Conservation (phyloP, 2,329 filamentous ascomycete species). For the Ophiognomonia clavigignenti-juglandacearum region DNA sequence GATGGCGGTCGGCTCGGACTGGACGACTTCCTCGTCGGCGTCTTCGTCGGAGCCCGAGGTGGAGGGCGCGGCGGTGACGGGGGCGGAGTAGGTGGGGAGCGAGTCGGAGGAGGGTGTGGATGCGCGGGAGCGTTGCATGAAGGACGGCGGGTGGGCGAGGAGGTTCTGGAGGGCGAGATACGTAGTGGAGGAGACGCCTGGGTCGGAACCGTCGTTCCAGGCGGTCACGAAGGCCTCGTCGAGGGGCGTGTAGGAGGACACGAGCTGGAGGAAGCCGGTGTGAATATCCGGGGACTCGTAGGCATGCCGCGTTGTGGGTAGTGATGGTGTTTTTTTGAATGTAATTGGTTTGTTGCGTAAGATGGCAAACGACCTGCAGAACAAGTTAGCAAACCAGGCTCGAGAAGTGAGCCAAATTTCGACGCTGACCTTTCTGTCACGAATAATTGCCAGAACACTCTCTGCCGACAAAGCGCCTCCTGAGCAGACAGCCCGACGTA, state of each 20-base stretch:
- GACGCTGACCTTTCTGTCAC: conserved; percentile 51
- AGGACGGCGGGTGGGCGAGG: conserved; percentile 28
- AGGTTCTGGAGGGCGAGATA: conserved; percentile 31
- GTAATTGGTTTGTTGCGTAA: conserved; percentile 60
- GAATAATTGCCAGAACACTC: conserved; percentile 60
- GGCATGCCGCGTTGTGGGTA: conserved; percentile 46
- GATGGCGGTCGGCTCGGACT: conserved; percentile 51
- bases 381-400: conserved; percentile 23
- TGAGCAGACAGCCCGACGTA: conserved; percentile 44
- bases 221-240: conserved; percentile 59
- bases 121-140: conserved; percentile 21
- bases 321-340: conserved; percentile 52
- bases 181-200: conserved; percentile 27
- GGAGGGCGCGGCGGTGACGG: conserved; percentile 11
- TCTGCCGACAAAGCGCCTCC: conserved; percentile 48
- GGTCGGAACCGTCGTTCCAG: conserved; percentile 55
- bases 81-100: conserved; percentile 19
- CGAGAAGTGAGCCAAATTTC: background rate
- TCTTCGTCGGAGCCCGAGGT: conserved; percentile 17
- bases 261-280: conserved; percentile 54
- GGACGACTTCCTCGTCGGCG: conserved; percentile 42
- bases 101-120: conserved; percentile 22
- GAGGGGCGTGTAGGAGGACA: conserved; percentile 57
- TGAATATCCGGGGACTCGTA: conserved; percentile 49
- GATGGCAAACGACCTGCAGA: conserved; percentile 48